Evolutionary conservation across 345 rosid species (phyloP).

Genomic region (Raphanus sativus): DNA sequence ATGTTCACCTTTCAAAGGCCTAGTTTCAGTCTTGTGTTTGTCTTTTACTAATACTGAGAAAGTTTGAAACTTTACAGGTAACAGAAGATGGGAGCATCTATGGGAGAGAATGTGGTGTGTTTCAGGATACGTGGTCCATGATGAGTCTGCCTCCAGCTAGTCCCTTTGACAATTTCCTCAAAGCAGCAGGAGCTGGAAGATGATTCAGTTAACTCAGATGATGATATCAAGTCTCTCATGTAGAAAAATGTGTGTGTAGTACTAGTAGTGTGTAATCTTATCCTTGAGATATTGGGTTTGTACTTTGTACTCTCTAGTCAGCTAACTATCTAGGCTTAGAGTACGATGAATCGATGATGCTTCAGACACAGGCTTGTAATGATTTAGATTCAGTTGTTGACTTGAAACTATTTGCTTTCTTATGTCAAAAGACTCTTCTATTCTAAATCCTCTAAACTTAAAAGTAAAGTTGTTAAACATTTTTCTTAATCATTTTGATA

Average conservation of each 20-base stretch:
- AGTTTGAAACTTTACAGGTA: neutral
- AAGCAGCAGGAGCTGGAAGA: slow-evolving; percentile 67
- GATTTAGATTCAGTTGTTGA: neutral
- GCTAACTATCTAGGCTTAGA: neutral
- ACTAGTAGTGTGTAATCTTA: neutral
- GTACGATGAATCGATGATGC: neutral
- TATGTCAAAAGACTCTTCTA: neutral
- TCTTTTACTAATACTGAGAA: neutral
- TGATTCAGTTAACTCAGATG: slow-evolving; percentile 17
- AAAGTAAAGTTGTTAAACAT: neutral
- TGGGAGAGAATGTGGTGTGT: neutral
- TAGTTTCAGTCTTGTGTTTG: neutral
- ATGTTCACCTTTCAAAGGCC: neutral
- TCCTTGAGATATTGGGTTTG: neutral
- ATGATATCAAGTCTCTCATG: neutral
- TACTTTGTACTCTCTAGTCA: neutral
- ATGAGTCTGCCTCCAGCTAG: slow-evolving; percentile 45
- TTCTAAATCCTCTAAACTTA: neutral
- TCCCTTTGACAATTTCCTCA: slow-evolving; percentile 91
- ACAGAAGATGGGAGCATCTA: neutral
- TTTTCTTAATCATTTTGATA: neutral
- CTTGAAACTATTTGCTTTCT: neutral
- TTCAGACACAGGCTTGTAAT: neutral
- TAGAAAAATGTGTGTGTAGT: neutral
- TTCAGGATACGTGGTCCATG: neutral